Evolutionary conservation across 1,139 yeast species (phyloP).

Genomic region (Pneumocystis wakefieldiae): DNA sequence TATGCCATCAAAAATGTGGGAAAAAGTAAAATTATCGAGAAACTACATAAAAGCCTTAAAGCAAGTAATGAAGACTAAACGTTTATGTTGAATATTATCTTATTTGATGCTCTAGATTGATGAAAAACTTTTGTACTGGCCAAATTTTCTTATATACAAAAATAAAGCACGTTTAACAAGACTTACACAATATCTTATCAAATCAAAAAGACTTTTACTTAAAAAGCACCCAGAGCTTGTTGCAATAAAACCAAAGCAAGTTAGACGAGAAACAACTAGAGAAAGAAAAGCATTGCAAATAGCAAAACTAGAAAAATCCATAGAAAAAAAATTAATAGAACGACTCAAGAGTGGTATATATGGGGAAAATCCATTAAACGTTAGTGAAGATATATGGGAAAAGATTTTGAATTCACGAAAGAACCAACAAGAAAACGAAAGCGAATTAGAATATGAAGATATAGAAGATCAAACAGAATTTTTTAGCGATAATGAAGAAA

Average conservation of each 20-base stretch:
- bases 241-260: slow-evolving; percentile 83
- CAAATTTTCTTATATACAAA: slow-evolving; percentile 74
- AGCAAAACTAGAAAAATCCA: slow-evolving; percentile 89
- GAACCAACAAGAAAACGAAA: slow-evolving; percentile 47
- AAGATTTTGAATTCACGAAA: slow-evolving; percentile 64
- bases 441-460: slow-evolving; percentile 48
- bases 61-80: slow-evolving; percentile 28
- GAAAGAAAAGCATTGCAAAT: slow-evolving; percentile 94
- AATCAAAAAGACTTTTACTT: slow-evolving; percentile 86
- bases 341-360: slow-evolving; percentile 95
- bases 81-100: neutral
- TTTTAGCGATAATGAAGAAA: slow-evolving; percentile 28
- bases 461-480: slow-evolving; percentile 24
- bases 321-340: slow-evolving; percentile 85
- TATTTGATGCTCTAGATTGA: slow-evolving; percentile 33
- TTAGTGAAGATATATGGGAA: slow-evolving; percentile 91
- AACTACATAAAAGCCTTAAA: slow-evolving; percentile 74
- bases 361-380: slow-evolving; percentile 93
- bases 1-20: slow-evolving; percentile 88
- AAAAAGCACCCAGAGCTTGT: slow-evolving; percentile 85
- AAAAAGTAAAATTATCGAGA: slow-evolving; percentile 73
- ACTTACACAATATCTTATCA: slow-evolving; percentile 85
- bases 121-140: slow-evolving; percentile 80
- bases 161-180: slow-evolving; percentile 92
- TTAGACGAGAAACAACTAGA: slow-evolving; percentile 81